Evolutionary conservation across 257 asterid genomes (phyloP).

Genomic region (Solanum peruvianum): DNA sequence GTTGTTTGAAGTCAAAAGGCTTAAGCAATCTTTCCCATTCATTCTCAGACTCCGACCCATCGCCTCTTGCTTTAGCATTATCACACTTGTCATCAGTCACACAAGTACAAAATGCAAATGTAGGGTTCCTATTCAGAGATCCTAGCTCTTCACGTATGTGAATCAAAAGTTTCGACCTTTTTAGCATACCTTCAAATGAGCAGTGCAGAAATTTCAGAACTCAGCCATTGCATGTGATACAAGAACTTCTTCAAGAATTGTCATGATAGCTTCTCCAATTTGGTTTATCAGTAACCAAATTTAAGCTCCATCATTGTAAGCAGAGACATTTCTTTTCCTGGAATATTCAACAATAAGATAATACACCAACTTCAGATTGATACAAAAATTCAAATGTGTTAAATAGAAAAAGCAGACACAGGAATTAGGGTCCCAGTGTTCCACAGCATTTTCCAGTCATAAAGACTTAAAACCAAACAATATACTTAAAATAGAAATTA

Average conservation of each 20-base stretch:
- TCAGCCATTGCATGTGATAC: background rate
- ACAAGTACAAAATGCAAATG: constrained; percentile 13
- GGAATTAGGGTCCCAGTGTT: background rate
- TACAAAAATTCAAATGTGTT: background rate
- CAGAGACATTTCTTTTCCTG: background rate
- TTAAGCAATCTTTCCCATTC: constrained; percentile 89
- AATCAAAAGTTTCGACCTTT: background rate
- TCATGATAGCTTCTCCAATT: background rate
- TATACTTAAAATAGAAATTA: background rate
- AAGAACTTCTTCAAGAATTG: background rate
- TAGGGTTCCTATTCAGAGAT: constrained; percentile 10
- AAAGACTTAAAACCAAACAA: background rate
- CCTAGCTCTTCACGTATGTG: background rate
- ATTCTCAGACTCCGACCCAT: constrained; percentile 40
- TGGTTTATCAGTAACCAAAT: background rate
- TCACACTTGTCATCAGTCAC: constrained; percentile 18
- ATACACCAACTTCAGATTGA: background rate
- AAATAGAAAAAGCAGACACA: background rate
- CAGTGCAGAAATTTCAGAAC: background rate
- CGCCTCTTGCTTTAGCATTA: constrained; percentile 5
- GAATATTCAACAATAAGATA: background rate
- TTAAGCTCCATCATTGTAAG: background rate
- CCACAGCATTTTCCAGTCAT: background rate
- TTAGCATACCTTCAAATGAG: background rate
- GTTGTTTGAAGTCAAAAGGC: constrained; percentile 82